Evolutionary conservation across 1,284 basidiomycete genomes (phyloP).

Genomic region (Malassezia dermatis): DNA sequence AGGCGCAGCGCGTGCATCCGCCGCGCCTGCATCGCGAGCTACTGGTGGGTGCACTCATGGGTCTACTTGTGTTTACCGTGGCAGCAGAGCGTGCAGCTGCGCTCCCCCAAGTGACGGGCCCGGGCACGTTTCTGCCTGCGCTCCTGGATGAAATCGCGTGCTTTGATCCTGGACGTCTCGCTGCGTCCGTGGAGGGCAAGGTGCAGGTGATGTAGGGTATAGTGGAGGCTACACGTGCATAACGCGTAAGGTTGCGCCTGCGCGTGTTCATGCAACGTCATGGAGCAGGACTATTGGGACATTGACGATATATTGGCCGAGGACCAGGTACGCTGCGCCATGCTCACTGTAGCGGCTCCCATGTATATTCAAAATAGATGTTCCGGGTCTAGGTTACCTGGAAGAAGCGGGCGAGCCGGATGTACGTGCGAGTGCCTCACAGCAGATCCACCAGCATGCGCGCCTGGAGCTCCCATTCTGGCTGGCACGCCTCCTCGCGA

Average conservation of each 20-base stretch:
- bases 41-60: conserved; percentile 34
- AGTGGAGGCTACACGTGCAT: neutral
- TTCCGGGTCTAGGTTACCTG: conserved; percentile 42
- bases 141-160: conserved; percentile 66
- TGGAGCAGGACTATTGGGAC: conserved; percentile 44
- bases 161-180: neutral
- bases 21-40: conserved; percentile 18
- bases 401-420: conserved; percentile 25
- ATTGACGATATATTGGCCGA: conserved; percentile 38
- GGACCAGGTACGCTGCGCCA: conserved; percentile 9
- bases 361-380: conserved; percentile 37
- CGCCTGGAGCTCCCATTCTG: conserved; percentile 43
- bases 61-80: conserved; percentile 68
- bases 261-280: conserved; percentile 9
- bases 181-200: neutral
- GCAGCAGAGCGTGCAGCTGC: conserved; percentile 69
- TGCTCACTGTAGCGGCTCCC: conserved; percentile 24
- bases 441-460: conserved; percentile 31
- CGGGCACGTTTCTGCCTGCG: conserved; percentile 75
- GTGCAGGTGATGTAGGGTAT: neutral
- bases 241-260: neutral
- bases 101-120: conserved; percentile 63
- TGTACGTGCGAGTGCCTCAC: conserved; percentile 7
- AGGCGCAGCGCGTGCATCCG: conserved; percentile 1
- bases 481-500: conserved; percentile 39